These are phyloP conservation scores for Musa troglodytarum DNA, from an alignment of 176 grass and related monocot species.

Conservation along the genomic window DNA sequence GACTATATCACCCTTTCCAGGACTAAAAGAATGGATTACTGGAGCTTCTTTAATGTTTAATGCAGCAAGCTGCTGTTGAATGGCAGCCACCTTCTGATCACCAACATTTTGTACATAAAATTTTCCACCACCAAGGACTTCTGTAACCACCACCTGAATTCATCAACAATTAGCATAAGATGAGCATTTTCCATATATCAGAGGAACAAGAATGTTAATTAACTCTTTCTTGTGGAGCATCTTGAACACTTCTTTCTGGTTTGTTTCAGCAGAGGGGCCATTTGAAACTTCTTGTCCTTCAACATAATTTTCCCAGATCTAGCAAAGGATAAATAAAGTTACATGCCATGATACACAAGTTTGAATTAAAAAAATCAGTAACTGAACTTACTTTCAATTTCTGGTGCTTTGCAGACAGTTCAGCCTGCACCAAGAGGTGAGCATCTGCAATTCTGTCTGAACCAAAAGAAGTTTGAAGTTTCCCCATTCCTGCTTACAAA, in stretches of 20 bases:
- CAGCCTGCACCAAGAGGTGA: conserved; percentile 43
- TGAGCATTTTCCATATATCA: conserved; percentile 6
- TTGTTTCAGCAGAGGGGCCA: conserved; percentile 49
- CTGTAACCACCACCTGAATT: conserved; percentile 70
- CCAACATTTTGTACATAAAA: conserved; percentile 87
- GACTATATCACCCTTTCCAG: conserved; percentile 75
- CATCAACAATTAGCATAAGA: neutral
- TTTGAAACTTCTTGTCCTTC: conserved; percentile 81
- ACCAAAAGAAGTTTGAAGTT: conserved; percentile 68
- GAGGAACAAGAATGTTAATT: neutral
- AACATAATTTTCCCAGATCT: conserved; percentile 97
- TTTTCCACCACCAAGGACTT: conserved; percentile 82
- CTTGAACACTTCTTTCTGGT: conserved; percentile 93
- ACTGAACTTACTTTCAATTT: conserved; percentile 57
- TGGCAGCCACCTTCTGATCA: conserved; percentile 67
- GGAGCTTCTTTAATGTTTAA: conserved; percentile 75
- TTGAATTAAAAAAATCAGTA: neutral
- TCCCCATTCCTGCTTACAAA: conserved; percentile 74
- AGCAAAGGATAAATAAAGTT: conserved; percentile 16
- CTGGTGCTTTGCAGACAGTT: conserved; percentile 82
- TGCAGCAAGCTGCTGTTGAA: conserved; percentile 82
- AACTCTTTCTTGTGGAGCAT: conserved; percentile 17
- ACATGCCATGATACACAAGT: neutral
- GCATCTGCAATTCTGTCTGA: conserved; percentile 77
- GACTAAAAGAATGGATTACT: conserved; percentile 81